These are phyloP conservation scores for Ganoderma resinaceum DNA, from an alignment of 1,284 basidiomycete species.

Conservation along the genomic window DNA sequence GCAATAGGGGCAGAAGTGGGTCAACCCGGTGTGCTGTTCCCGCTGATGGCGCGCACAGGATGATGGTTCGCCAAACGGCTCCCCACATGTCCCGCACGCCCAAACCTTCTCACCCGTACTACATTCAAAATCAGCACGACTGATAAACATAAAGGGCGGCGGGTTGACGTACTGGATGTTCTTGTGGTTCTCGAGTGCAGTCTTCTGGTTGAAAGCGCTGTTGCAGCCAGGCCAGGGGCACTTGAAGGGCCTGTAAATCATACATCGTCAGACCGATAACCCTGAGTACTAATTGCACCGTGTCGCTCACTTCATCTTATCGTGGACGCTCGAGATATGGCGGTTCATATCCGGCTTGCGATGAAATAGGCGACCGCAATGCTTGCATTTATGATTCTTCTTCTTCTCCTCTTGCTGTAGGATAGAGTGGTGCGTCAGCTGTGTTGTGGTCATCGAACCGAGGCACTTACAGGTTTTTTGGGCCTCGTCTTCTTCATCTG, in stretches of 20 bases:
- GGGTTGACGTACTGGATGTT: constrained; percentile 13
- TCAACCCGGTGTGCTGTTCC: constrained; percentile 23
- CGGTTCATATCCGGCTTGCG: constrained; percentile 55
- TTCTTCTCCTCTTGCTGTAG: constrained; percentile 12
- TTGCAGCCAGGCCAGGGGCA: constrained; percentile 2
- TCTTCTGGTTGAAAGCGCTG: constrained; percentile 8
- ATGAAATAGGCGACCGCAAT: constrained; percentile 49
- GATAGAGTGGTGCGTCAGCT: no score
- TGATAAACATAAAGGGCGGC: not conserved
- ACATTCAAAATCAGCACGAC: constrained; percentile 1
- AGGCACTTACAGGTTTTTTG: not conserved
- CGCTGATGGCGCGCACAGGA: constrained; percentile 46
- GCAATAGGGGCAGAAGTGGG: constrained; percentile 26
- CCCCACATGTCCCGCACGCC: constrained; percentile 52
- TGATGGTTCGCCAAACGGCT: constrained; percentile 64
- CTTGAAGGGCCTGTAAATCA: constrained; percentile 11
- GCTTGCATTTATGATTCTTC: constrained; percentile 21
- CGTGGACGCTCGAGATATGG: constrained; percentile 51
- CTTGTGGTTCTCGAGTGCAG: constrained; percentile 7
- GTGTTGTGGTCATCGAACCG: not conserved
- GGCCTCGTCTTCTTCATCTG: not conserved
- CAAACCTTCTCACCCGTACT: constrained; percentile 63
- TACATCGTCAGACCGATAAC: not conserved
- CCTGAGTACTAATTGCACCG: no score
- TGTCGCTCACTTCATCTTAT: constrained; percentile 59